Evolutionary conservation across 2,329 filamentous ascomycete species (phyloP), one percentile per base, ranked within the genome.

Genomic region (Ophiosphaerella korrae): DNA sequence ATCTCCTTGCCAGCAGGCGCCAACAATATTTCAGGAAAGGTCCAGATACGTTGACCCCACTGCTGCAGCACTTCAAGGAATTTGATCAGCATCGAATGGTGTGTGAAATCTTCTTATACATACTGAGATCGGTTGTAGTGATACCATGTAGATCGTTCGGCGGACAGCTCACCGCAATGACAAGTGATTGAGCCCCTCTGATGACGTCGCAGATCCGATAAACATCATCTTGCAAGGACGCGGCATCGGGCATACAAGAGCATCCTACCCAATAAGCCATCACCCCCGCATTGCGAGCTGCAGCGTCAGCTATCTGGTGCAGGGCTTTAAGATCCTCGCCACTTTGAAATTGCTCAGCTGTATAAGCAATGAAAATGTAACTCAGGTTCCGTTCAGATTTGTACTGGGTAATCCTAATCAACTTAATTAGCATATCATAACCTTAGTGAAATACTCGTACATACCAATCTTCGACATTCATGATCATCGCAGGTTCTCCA

Each of bases 201-300:
- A 78, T 73, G 3, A 80, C 72, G 48, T 80, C 78, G 48, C 76
- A 75, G 37, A 79, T 80, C 6, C 74, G 68, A 46, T 77, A 78
- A 1, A 80, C 74, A 57, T 73, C 62, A 49, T 66, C 33, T 38
- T 72, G 33, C 53, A 70, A 49, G 41, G 68, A 61, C 1, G 26
- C 7, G 3, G 53, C 52, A 23, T 76, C 71, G 3, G 71, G 67
- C 52, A 79, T 75, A 52, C 77, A 79, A 40, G 71, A 73, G 50
- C 72, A 76, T 11, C 74, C 75, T 7, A 78, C 56, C 77, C 77
- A 79, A 52, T 77, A 79, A 0, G 75, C 76, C 12, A 58, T 53
- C 5, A 74, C 73, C 1, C 70, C 71, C 3, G 73, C 74, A 18
- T 64, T 61, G 7, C 63, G 63, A 1, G 76, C 73, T 0, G 76